phyloP scores from a whole-genome alignment of 768 basidiomycete genomes.

The Wakefieldia striispora region DNA sequence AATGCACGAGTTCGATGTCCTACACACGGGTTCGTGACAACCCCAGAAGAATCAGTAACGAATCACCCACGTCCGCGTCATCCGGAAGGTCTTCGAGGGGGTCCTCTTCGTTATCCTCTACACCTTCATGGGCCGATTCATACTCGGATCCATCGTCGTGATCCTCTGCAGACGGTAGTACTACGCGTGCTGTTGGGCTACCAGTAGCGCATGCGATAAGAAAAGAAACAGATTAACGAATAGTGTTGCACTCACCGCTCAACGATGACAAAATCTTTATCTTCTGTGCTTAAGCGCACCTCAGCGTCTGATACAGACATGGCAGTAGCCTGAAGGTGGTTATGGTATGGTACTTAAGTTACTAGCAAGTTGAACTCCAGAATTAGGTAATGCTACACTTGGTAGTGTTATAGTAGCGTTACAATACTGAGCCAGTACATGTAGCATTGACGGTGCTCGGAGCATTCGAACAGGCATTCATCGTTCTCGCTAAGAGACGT shows the following conservation, averaged over 20 bases:
- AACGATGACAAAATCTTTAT: slow-evolving; percentile 23
- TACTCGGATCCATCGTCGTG: slow-evolving; percentile 33
- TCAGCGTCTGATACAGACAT: slow-evolving; percentile 23
- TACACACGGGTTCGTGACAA: slow-evolving; percentile 27
- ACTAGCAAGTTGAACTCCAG: no score
- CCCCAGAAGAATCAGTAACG: not conserved
- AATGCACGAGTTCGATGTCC: slow-evolving; percentile 87
- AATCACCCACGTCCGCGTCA: slow-evolving; percentile 67
- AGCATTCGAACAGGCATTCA: no score
- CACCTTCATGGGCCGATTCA: slow-evolving; percentile 42
- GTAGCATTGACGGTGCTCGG: no score
- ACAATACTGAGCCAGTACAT: no score
- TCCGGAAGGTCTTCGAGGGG: slow-evolving; percentile 78
- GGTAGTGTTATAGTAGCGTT: no score
- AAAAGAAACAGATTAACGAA: not conserved
- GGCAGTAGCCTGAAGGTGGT: not conserved
- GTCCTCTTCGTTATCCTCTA: slow-evolving; percentile 54
- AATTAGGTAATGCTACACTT: slow-evolving; percentile 10
- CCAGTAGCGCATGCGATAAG: slow-evolving; percentile 2
- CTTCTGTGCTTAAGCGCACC: slow-evolving; percentile 11
- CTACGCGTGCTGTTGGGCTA: slow-evolving; percentile 45
- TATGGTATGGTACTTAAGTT: not conserved
- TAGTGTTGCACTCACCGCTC: slow-evolving; percentile 19
- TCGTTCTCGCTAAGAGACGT: no score
- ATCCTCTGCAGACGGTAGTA: slow-evolving; percentile 37